phyloP scores from a whole-genome alignment of 805 yeast genomes.

The Babjeviella inositovora region DNA sequence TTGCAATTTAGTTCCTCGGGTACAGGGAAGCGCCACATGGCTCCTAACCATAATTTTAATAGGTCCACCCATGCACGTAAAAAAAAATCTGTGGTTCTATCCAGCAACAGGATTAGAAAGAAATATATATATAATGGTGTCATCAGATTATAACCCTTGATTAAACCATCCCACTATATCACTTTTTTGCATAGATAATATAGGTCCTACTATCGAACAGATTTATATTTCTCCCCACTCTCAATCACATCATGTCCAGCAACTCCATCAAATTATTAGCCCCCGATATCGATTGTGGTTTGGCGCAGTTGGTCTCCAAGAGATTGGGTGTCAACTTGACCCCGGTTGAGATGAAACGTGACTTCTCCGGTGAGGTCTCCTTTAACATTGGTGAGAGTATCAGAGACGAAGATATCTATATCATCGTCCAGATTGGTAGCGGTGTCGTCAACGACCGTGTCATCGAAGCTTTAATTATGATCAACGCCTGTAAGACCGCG shows the following conservation, averaged over 20 bases:
- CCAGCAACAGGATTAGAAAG: too few relatives aligned
- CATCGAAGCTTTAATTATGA: conserved; percentile 60
- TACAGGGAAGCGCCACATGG: too few relatives aligned
- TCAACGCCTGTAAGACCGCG: conserved; percentile 72
- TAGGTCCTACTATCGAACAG: too few relatives aligned
- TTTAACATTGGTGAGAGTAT: conserved; percentile 71
- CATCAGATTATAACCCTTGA: too few relatives aligned
- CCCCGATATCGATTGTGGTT: conserved; percentile 49
- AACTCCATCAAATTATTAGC: conserved; percentile 56
- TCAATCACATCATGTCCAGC: conserved; percentile 36
- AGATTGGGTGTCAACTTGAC: conserved; percentile 44
- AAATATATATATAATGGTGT: too few relatives aligned
- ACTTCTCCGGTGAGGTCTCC: conserved; percentile 59
- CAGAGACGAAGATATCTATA: conserved; percentile 72
- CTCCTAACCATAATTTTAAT: too few relatives aligned
- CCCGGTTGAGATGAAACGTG: conserved; percentile 48
- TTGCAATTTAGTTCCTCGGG: too few relatives aligned
- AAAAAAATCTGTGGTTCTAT: too few relatives aligned
- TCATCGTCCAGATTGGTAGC: conserved; percentile 66
- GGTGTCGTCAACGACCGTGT: conserved; percentile 66
- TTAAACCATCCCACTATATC: too few relatives aligned
- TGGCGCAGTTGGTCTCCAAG: conserved; percentile 54
- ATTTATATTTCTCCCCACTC: conserved; percentile 2
- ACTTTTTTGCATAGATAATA: too few relatives aligned
- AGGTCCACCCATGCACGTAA: too few relatives aligned